Percentiles rank a stretch among this genome's conserved stretches.
These are phyloP conservation scores for Xerocomellus chrysenteron DNA, from an alignment of 768 basidiomycete genomes.

Conservation along the genomic window DNA sequence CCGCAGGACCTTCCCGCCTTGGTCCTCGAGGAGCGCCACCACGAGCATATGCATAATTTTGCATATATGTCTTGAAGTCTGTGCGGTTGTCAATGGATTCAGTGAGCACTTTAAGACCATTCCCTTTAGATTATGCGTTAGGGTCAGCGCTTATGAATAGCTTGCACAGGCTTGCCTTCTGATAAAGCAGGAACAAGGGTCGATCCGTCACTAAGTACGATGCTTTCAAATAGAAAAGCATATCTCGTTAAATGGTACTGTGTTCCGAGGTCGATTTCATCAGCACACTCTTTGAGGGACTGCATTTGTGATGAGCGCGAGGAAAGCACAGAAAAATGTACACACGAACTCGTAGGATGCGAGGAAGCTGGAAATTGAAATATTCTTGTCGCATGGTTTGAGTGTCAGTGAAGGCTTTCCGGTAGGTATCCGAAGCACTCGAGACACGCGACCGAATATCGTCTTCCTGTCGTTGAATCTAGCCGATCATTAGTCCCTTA, in stretches of 20 bases:
- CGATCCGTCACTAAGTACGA: slow-evolving; percentile 84
- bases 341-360: slow-evolving; percentile 81
- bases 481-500: slow-evolving; percentile 6
- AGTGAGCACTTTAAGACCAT: slow-evolving; percentile 81
- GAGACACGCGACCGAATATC: slow-evolving; percentile 88
- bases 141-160: not conserved
- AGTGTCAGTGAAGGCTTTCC: slow-evolving; percentile 87
- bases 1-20: slow-evolving; percentile 81
- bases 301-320: slow-evolving; percentile 30
- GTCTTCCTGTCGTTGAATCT: slow-evolving; percentile 93
- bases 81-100: slow-evolving; percentile 92
- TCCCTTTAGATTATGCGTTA: slow-evolving; percentile 35
- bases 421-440: slow-evolving; percentile 79
- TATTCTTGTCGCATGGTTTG: slow-evolving; percentile 94
- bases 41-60: slow-evolving; percentile 92
- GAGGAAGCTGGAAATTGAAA: slow-evolving; percentile 95
- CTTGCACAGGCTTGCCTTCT: slow-evolving; percentile 49
- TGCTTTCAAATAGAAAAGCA: slow-evolving; percentile 90
- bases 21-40: slow-evolving; percentile 68
- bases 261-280: slow-evolving; percentile 96
- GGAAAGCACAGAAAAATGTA: not conserved
- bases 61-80: slow-evolving; percentile 97
- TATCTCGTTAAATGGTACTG: slow-evolving; percentile 97
- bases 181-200: slow-evolving; percentile 70
- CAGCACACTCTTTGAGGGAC: slow-evolving; percentile 92